phyloP scores from a whole-genome alignment of 2,329 filamentous ascomycete genomes.

The Talaromyces verruculosus region DNA sequence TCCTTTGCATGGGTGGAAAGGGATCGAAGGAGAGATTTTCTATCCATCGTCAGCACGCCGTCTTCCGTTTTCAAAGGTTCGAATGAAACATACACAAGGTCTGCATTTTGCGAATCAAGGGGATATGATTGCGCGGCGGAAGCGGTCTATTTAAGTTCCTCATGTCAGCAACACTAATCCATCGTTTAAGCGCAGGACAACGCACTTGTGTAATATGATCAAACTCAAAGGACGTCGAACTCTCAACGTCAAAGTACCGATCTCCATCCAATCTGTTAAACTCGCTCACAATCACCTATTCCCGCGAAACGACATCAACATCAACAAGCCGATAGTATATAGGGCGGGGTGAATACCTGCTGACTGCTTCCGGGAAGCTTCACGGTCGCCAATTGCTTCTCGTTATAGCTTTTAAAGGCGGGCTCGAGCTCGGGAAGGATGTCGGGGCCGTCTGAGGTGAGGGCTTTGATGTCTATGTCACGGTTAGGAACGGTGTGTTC shows the following conservation, averaged over 20 bases:
- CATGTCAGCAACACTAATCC: neutral
- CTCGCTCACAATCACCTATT: constrained; percentile 73
- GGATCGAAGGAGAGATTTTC: constrained; percentile 78
- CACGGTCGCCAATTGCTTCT: constrained; percentile 84
- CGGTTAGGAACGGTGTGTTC: neutral
- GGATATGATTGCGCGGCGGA: constrained; percentile 77
- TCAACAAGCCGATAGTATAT: neutral
- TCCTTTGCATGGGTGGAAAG: constrained; percentile 75
- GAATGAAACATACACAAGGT: constrained; percentile 67
- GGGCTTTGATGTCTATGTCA: constrained; percentile 75
- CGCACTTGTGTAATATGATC: constrained; percentile 76
- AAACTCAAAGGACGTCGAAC: constrained; percentile 82
- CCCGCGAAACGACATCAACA: neutral
- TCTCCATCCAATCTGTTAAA: constrained; percentile 79
- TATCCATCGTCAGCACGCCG: neutral
- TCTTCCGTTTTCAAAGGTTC: neutral
- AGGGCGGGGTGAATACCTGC: constrained; percentile 52
- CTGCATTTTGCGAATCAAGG: constrained; percentile 71
- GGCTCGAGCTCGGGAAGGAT: constrained; percentile 72
- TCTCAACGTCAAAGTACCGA: constrained; percentile 87
- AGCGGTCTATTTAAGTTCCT: constrained; percentile 62
- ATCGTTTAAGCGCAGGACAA: neutral
- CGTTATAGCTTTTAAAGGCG: constrained; percentile 92
- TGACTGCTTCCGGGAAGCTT: constrained; percentile 86
- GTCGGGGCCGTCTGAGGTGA: constrained; percentile 69